Evolutionary conservation across 805 yeast species (phyloP).

Genomic region (Lipomyces sp.): DNA sequence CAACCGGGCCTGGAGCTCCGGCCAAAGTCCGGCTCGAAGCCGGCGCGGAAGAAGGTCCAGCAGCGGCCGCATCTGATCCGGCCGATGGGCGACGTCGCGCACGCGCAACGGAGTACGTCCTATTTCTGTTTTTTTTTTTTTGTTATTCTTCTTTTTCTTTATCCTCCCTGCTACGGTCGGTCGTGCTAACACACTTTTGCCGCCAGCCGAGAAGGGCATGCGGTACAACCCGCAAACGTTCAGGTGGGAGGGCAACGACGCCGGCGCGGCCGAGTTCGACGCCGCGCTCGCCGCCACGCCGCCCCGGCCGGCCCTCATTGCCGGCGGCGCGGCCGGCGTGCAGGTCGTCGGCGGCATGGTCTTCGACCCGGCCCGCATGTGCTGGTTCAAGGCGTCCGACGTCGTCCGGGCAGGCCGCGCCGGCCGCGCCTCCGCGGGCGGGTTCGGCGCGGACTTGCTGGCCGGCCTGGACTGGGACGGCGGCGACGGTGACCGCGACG

Average conservation of each 20-base stretch:
- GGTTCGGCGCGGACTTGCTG: conserved; percentile 14
- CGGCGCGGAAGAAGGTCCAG: conserved; percentile 8
- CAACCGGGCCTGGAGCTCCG: background rate
- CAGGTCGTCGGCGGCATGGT: conserved; percentile 55
- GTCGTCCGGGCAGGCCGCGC: conserved; percentile 1
- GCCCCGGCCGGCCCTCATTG: conserved; percentile 38
- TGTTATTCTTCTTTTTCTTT: too few species aligned
- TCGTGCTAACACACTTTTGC: too few species aligned
- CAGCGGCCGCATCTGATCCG: conserved; percentile 27
- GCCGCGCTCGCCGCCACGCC: conserved; percentile 31
- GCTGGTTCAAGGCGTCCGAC: conserved; percentile 52
- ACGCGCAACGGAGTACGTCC: conserved; percentile 12
- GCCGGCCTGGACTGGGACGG: conserved; percentile 49
- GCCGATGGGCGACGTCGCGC: conserved; percentile 25
- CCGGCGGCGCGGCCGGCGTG: conserved; percentile 37
- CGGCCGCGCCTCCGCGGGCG: conserved; percentile 41
- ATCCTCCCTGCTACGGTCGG: too few species aligned
- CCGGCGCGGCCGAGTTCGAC: conserved; percentile 54
- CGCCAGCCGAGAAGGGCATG: conserved; percentile 42
- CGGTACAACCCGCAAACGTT: conserved; percentile 50
- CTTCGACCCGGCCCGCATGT: conserved; percentile 53
- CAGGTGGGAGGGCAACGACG: conserved; percentile 67
- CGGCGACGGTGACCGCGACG: conserved; percentile 36
- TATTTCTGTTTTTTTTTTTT: background rate
- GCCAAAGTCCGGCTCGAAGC: background rate